Conservation (phyloP, 331 rosid species). For the Saraca asoca region DNA sequence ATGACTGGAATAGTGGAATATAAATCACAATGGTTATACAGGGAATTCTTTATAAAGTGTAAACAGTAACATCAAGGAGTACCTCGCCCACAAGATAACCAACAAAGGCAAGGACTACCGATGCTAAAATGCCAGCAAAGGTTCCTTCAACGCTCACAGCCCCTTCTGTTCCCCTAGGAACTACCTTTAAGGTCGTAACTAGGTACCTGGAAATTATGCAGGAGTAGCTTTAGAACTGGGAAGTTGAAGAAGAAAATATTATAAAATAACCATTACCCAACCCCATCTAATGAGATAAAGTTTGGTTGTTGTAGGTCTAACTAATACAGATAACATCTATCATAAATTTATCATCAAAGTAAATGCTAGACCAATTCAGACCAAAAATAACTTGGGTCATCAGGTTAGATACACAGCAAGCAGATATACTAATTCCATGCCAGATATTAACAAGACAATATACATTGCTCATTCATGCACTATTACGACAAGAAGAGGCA, state of each 20-base stretch:
- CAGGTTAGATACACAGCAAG: slow-evolving; percentile 15
- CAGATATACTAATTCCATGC: slow-evolving; percentile 11
- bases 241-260: not conserved
- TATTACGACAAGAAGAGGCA: not conserved
- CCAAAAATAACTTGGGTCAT: slow-evolving; percentile 1
- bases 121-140: slow-evolving; percentile 84
- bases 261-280: not conserved
- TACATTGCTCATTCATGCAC: slow-evolving; percentile 1
- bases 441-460: slow-evolving; percentile 27
- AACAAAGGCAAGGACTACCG: slow-evolving; percentile 65
- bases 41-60: too few species aligned
- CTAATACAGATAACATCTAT: too few species aligned
- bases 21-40: too few species aligned
- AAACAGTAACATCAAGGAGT: slow-evolving; percentile 19
- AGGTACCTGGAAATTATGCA: slow-evolving; percentile 66
- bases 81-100: slow-evolving; percentile 78
- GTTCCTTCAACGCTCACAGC: slow-evolving; percentile 96
- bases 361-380: slow-evolving; percentile 14
- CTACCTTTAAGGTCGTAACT: slow-evolving; percentile 83
- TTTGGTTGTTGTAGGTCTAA: too few species aligned
- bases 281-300: too few species aligned
- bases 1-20: too few species aligned
- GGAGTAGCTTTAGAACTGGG: slow-evolving; percentile 1
- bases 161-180: slow-evolving; percentile 99
- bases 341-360: slow-evolving; percentile 8